Conservation (phyloP, 495 filamentous ascomycete species). For the Choiromyces venosus region DNA sequence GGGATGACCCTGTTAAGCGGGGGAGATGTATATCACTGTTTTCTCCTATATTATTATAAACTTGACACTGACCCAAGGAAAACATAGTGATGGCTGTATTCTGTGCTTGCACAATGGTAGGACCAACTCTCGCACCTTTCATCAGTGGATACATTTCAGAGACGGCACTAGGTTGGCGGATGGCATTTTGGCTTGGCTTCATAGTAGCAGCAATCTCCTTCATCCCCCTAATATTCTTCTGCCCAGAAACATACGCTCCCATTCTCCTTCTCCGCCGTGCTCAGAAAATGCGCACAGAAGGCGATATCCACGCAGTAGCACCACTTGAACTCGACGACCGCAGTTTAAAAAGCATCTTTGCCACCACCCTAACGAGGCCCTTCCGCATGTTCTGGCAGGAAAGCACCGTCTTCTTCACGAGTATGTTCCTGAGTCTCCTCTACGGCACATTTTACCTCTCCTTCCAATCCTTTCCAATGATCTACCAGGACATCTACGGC, state of each 20-base stretch:
- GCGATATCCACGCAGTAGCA: slow-evolving; percentile 43
- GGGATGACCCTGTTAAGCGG: slow-evolving; percentile 49
- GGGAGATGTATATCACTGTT: slow-evolving; percentile 49
- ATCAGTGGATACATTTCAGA: slow-evolving; percentile 50
- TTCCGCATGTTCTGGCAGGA: slow-evolving; percentile 55
- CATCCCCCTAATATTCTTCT: slow-evolving; percentile 33
- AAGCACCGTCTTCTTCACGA: slow-evolving; percentile 59
- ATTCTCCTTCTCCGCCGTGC: slow-evolving; percentile 56
- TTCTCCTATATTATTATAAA: slow-evolving; percentile 37
- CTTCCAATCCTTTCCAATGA: slow-evolving; percentile 63
- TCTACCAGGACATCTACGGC: slow-evolving; percentile 53
- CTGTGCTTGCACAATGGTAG: slow-evolving; percentile 52
- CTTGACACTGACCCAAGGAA: slow-evolving; percentile 28
- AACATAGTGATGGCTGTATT: slow-evolving; percentile 42
- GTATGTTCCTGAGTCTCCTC: slow-evolving; percentile 61
- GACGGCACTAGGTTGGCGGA: slow-evolving; percentile 47
- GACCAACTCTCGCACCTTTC: slow-evolving; percentile 62
- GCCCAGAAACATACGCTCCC: slow-evolving; percentile 58
- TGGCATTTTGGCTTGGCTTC: slow-evolving; percentile 53
- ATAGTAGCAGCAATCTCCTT: slow-evolving; percentile 47
- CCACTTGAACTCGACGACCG: slow-evolving; percentile 47
- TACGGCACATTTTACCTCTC: slow-evolving; percentile 75
- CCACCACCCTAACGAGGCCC: slow-evolving; percentile 47
- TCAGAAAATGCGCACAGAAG: slow-evolving; percentile 48
- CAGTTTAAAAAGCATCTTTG: slow-evolving; percentile 43